A percentile compares a stretch with the other conserved stretches of the same genome.
Evolutionary conservation across 1,139 yeast genomes (phyloP).

Genomic region (Kurtzmaniella quercitrusa): DNA sequence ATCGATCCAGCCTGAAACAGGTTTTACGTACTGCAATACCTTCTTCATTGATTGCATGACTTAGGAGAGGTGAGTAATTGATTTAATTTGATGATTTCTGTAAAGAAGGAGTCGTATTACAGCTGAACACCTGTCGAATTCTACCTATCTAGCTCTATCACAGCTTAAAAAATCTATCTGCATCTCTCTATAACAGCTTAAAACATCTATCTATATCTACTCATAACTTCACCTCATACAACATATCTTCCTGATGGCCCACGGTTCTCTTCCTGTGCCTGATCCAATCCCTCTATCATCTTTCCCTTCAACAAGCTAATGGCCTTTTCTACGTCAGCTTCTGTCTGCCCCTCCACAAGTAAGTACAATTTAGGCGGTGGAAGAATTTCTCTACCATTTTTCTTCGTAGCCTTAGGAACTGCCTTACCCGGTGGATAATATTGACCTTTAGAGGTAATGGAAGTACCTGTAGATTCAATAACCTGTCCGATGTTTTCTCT

Average conservation of each 20-base stretch:
- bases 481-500: constrained; percentile 62
- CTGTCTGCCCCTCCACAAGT: constrained; percentile 73
- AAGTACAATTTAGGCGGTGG: constrained; percentile 77
- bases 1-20: too few relatives aligned
- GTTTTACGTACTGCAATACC: too few relatives aligned
- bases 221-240: constrained; percentile 18
- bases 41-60: too few relatives aligned
- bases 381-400: constrained; percentile 28
- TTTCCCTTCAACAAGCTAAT: constrained; percentile 57
- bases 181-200: background rate
- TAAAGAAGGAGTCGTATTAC: too few relatives aligned
- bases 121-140: background rate
- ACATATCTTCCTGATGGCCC: constrained; percentile 36
- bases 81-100: too few relatives aligned
- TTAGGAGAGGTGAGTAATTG: too few relatives aligned
- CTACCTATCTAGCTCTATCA: background rate
- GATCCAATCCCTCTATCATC: constrained; percentile 57
- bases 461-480: constrained; percentile 68
- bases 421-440: constrained; percentile 60
- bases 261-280: constrained; percentile 37
- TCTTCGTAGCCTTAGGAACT: constrained; percentile 30
- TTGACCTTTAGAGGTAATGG: constrained; percentile 81
- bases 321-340: constrained; percentile 61
- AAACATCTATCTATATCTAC: background rate
- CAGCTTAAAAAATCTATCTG: background rate